phyloP scores from a whole-genome alignment of 2,329 filamentous ascomycete genomes.

The Diplodia mutila region DNA sequence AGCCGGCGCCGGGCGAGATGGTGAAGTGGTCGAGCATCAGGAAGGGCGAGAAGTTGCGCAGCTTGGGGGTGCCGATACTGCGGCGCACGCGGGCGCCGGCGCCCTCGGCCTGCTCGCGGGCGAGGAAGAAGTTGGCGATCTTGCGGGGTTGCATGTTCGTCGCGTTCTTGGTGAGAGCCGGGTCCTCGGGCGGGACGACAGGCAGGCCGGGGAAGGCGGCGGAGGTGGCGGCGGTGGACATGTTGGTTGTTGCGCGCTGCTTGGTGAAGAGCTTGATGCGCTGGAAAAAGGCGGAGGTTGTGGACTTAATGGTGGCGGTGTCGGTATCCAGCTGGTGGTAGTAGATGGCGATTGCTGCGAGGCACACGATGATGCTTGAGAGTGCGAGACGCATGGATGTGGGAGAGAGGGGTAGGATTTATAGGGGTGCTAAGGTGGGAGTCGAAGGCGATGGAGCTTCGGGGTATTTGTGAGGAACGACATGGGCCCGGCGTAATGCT shows the following conservation, averaged over 20 bases:
- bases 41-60: slow-evolving; percentile 89
- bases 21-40: slow-evolving; percentile 95
- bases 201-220: slow-evolving; percentile 52
- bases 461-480: neutral
- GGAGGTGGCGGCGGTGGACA: slow-evolving; percentile 37
- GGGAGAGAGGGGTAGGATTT: slow-evolving; percentile 34
- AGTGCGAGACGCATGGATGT: slow-evolving; percentile 44
- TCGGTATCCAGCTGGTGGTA: slow-evolving; percentile 34
- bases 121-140: slow-evolving; percentile 82
- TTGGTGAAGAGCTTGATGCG: slow-evolving; percentile 39
- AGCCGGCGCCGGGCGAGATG: slow-evolving; percentile 78
- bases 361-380: slow-evolving; percentile 46
- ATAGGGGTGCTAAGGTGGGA: slow-evolving; percentile 29
- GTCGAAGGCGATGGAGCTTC: slow-evolving; percentile 14
- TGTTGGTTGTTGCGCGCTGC: slow-evolving; percentile 39
- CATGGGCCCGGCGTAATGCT: slow-evolving; percentile 13
- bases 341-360: slow-evolving; percentile 46
- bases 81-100: slow-evolving; percentile 85
- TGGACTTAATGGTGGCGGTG: slow-evolving; percentile 31
- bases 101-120: slow-evolving; percentile 84
- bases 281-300: slow-evolving; percentile 41
- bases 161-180: slow-evolving; percentile 45
- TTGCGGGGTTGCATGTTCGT: slow-evolving; percentile 72
- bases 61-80: slow-evolving; percentile 79
- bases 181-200: slow-evolving; percentile 51